Evolutionary conservation across 179 eudicot genomes (phyloP), one percentile per base, ranked within the genome.

Genomic region (Amaranthus tricolor): DNA sequence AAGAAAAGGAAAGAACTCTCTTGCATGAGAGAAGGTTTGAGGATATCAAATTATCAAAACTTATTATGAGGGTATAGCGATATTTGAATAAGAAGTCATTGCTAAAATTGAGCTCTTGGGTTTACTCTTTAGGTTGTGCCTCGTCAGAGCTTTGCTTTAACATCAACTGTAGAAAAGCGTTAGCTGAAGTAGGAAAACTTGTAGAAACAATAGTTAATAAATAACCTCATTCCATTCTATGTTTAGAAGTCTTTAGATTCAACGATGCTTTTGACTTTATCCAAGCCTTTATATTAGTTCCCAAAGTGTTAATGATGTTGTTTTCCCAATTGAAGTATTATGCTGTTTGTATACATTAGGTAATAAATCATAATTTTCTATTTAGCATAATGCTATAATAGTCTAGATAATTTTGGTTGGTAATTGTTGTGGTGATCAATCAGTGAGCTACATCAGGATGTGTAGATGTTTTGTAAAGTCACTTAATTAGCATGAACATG

Each of bases 371-470:
- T 63, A 63, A 6, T 40, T 63, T 63, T 3, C 50, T 14, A 1
- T 63, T 12, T 15, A 49, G 10, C 67, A 16, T 9, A 43, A 63
- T 48, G 67, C 49, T 1, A 11, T 7, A 43, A 63, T 6, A 15
- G 12, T 43, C 3, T 43, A 11, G 15, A 13, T 12, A 14, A 40
- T 2, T 2, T n/a, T 40, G 49, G 66, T 43, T 1, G 7, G 16
- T 31, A 19, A 62, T 62, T 13, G 14, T 24, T 62, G 66, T 9
- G n/a, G n/a, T 62, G 66, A 62, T 8, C 48, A 15, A 62, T 40
- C n/a, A 44, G 78, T 45, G 17, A 54, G 31, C 49, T 63, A 74
- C 60, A 66, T 75, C 15, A 66, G 17, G 19, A 45, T 55, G 21
- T 55, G 56, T 75, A n/a, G 9, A 7, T 75, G 21, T 48, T 62